A percentile compares a stretch with the other conserved stretches of the same genome.
Evolutionary conservation across 2,329 filamentous ascomycete species (phyloP).

Genomic region (Penicillium occitanis): DNA sequence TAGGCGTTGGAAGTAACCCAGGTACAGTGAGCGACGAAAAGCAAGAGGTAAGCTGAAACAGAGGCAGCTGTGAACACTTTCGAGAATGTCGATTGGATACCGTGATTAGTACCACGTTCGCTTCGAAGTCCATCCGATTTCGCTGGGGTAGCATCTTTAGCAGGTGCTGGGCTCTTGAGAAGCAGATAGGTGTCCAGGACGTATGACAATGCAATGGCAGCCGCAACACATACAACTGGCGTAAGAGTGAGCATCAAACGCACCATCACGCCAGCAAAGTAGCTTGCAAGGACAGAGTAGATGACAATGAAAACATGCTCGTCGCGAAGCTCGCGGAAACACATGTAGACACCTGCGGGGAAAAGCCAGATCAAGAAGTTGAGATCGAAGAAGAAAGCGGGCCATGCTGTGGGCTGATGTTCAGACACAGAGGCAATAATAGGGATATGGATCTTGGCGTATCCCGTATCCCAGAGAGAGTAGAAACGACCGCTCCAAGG

Average conservation of each 20-base stretch:
- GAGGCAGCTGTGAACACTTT: conserved; percentile 74
- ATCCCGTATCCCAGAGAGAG: conserved; percentile 97
- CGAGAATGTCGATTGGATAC: conserved; percentile 77
- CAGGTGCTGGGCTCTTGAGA: conserved; percentile 51
- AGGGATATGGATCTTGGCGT: conserved; percentile 98
- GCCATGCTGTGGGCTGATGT: conserved; percentile 98
- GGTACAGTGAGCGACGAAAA: conserved; percentile 97
- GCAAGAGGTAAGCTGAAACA: conserved; percentile 75
- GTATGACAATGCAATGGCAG: conserved; percentile 81
- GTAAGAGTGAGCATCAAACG: conserved; percentile 97
- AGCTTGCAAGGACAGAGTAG: conserved; percentile 93
- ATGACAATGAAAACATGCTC: conserved; percentile 98
- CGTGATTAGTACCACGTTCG: conserved; percentile 70
- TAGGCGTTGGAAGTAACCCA: conserved; percentile 99
- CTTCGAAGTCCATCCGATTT: conserved; percentile 61
- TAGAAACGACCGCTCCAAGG: conserved; percentile 99
- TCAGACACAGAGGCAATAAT: conserved; percentile 99
- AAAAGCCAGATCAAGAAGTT: conserved; percentile 99
- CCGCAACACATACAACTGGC: conserved; percentile 91
- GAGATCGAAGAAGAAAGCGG: conserved; percentile 97
- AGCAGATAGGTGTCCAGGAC: conserved; percentile 85
- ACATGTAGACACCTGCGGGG: conserved; percentile 96
- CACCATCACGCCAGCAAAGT: conserved; percentile 99
- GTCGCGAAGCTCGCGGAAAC: conserved; percentile 89
- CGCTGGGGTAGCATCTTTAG: conserved; percentile 52